Evolutionary conservation across 345 rosid species (phyloP), one percentile per base, ranked within the genome.

Genomic region (Citropsis articulata): DNA sequence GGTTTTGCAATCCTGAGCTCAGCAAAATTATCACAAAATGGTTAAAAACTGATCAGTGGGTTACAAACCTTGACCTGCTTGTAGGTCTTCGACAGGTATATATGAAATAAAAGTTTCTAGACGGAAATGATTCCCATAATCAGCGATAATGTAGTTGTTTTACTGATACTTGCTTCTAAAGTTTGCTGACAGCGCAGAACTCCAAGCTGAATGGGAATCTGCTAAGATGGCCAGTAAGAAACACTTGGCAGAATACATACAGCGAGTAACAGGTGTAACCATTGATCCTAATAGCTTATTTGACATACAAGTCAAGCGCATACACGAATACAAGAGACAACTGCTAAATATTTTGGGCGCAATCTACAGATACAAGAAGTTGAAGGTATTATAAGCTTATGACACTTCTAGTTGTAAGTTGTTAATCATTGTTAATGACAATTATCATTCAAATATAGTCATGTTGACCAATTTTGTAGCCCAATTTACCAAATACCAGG

Each of bases 301-400:
- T 84, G 99, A 95, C 86, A 95, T 95, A 79, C 98, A 93, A 88
- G 93, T 95, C 78, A 95, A 95, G 88, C 97, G 99, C 80, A 95
- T 95, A 81, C 99, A 95, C 81, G 99, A 95, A 76, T 95, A 95
- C 85, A 95, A 95, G 90, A 91, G 99, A 84, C 98, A 95, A 78
- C 86, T 95, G 72, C 80, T 95, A 87, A 95, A 95, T 84, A 93
- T 95, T 81, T 87, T 95, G 86, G 97, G 97, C 72, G 90, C 89
- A 16, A 86, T 95, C 75, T 90, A 91, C 87, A 88, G 90, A 76
- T 95, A 93, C 92, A 93, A 92, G 88, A 92, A 93, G 84, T 80
- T 95, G 69, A 93, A 95, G 99, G 99, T 95, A 92, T 21, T 24
- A 75, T 14, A 74, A 22, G 9, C 79, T n/a, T 33, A 27, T 24